These are phyloP conservation scores for Yarrowia sp. DNA, from an alignment of 805 yeast species.

Conservation along the genomic window DNA sequence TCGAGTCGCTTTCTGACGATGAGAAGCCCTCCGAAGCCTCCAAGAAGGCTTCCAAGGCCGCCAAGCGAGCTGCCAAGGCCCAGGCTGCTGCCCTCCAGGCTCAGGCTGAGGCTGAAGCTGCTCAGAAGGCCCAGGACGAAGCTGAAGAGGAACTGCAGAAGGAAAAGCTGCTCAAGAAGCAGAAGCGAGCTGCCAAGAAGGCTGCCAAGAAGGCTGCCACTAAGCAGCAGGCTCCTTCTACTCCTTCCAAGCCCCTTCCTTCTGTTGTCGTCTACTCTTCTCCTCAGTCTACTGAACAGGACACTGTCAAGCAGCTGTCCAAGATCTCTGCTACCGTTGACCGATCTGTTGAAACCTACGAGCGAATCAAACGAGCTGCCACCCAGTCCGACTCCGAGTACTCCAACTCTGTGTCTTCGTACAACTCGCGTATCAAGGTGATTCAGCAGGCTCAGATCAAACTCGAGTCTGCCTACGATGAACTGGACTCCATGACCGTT, in stretches of 20 bases:
- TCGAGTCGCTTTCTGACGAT: constrained; percentile 12
- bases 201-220: not conserved
- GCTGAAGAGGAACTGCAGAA: not conserved
- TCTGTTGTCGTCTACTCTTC: constrained; percentile 25
- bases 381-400: constrained; percentile 22
- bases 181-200: not conserved
- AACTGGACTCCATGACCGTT: constrained; percentile 30
- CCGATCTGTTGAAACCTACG: constrained; percentile 21
- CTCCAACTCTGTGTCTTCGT: constrained; percentile 29
- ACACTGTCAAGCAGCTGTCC: not conserved
- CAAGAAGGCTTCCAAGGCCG: not conserved
- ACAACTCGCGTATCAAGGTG: constrained; percentile 34
- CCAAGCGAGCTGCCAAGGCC: not conserved
- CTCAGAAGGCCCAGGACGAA: not conserved
- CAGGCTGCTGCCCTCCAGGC: constrained; percentile 2
- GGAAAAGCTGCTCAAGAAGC: not conserved
- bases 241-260: constrained; percentile 12
- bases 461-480: constrained; percentile 32
- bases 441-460: constrained; percentile 34
- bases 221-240: not conserved
- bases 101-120: not conserved
- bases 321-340: not conserved
- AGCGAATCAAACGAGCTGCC: constrained; percentile 14
- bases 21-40: not conserved
- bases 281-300: constrained; percentile 4